Percentiles rank a stretch among this genome's conserved stretches.
phyloP scores from a whole-genome alignment of 495 filamentous ascomycete genomes.

The Rhypophila decipiens region DNA sequence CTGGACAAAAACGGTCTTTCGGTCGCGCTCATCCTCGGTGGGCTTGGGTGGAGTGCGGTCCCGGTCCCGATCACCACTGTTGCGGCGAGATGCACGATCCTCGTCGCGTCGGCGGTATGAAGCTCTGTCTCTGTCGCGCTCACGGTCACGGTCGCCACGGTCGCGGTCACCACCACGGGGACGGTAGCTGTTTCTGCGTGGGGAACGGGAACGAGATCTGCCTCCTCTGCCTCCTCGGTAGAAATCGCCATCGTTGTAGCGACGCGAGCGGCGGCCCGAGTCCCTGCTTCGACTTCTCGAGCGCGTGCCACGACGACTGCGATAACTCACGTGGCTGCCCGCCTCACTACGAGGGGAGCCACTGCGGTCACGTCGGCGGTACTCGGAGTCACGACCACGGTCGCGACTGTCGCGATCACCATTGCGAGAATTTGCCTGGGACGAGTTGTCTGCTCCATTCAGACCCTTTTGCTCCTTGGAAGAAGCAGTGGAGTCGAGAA shows the following conservation, averaged over 20 bases:
- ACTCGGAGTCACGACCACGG: conserved; percentile 54
- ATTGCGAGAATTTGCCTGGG: conserved; percentile 30
- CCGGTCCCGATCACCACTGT: conserved; percentile 50
- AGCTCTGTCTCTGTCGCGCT: conserved; percentile 28
- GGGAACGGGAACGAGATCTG: conserved; percentile 68
- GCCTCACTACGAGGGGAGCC: conserved; percentile 67
- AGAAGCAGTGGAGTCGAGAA: conserved; percentile 81
- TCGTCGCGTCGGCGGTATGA: conserved; percentile 45
- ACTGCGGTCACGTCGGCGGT: conserved; percentile 54
- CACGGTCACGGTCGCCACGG: conserved; percentile 31
- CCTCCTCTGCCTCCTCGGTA: conserved; percentile 60
- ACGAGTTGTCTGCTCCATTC: conserved; percentile 41
- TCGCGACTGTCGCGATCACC: conserved; percentile 48
- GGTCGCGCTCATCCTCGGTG: conserved; percentile 93
- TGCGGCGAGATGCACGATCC: conserved; percentile 38
- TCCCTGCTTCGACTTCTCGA: conserved; percentile 76
- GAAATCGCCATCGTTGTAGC: conserved; percentile 64
- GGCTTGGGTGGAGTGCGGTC: conserved; percentile 54
- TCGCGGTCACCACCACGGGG: conserved; percentile 55
- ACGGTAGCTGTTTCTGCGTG: conserved; percentile 71
- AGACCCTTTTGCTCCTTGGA: conserved; percentile 45
- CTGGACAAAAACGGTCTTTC: conserved; percentile 95
- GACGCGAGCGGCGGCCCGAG: conserved; percentile 72
- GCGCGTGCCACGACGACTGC: conserved; percentile 76
- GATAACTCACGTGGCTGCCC: conserved; percentile 80